Base-by-base conservation (phyloP, 352 stramenopile species). In the Pythium volutum region DNA sequence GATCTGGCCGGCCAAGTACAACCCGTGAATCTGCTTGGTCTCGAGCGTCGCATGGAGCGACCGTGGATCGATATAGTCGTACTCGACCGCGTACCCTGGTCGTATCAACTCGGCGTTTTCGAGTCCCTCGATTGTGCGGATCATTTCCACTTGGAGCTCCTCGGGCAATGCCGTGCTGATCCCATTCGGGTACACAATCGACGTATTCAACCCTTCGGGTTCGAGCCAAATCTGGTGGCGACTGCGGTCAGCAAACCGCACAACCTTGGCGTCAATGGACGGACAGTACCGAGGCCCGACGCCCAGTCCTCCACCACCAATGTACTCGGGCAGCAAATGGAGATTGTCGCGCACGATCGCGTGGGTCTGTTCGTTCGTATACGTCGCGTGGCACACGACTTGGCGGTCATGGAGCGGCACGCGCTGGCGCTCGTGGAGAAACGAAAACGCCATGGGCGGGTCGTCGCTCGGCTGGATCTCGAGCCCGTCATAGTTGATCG, bases 61-160 rank as follows among this genome's bases (percentile, higher is more conserved):
- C 59, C 92, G 86, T 12, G 97, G 96, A 64, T 99, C 97, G 41
- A 99, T 81, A 70, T 96, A 99, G 81, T 99, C 97, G 68, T 99
- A 99, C 77, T 99, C 97, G n/a, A 99, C 97, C n/a, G 98, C 96
- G 70, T 99, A 99, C 23, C 96, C 97, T 23, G 96, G 89, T 10
- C 94, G 86, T 20, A 99, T 71, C 61, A 99, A 97, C 50, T 98
- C 85, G 36, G 97, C 94, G 22, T 97, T 81, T 73, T 98, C 95
- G 4, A 99, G 76, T 18, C 97, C 97, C 62, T 92, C 74, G 74
- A 99, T 99, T 5, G 78, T 97, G 11, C 88, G 83, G 41, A 99
- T 76, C 47, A 99, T 88, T 66, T 96, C 69, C 6, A 97, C 72
- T 66, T 99, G 97, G n/a, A 98, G 82, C 25, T 98, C 91, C 63